Percentiles rank a stretch among this genome's conserved stretches.
phyloP scores from a whole-genome alignment of 495 filamentous ascomycete genomes.

The Clohesyomyces aquaticus region DNA sequence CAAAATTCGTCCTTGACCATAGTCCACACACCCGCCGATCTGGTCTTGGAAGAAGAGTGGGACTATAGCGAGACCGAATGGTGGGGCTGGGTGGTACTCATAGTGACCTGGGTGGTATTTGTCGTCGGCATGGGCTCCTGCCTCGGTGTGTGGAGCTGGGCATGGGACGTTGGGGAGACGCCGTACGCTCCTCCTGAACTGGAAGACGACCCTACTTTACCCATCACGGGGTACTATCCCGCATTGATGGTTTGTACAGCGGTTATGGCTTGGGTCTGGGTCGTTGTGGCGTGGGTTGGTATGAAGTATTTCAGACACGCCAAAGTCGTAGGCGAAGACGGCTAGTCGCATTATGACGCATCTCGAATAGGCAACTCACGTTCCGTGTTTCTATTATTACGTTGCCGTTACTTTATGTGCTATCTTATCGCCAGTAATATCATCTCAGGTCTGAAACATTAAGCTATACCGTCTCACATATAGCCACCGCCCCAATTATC shows the following conservation, averaged over 20 bases:
- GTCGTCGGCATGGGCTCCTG: constrained; percentile 95
- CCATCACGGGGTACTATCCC: constrained; percentile 96
- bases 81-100: constrained; percentile 93
- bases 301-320: constrained; percentile 99
- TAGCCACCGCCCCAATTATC: constrained; percentile 1
- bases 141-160: constrained; percentile 98
- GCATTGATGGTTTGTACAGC: constrained; percentile 88
- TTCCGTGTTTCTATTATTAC: constrained; percentile 29
- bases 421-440: constrained; percentile 26
- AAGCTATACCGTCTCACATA: constrained; percentile 24
- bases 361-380: constrained; percentile 20
- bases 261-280: constrained; percentile 99
- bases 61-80: constrained; percentile 92
- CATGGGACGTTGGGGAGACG: constrained; percentile 97
- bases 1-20: constrained; percentile 46
- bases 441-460: constrained; percentile 39
- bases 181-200: constrained; percentile 91
- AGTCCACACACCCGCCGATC: constrained; percentile 51
- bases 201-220: constrained; percentile 88
- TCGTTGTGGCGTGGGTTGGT: constrained; percentile 92
- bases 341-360: constrained; percentile 23
- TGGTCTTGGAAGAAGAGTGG: constrained; percentile 62
- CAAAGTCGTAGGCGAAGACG: constrained; percentile 63
- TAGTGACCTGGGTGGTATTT: constrained; percentile 91
- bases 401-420: constrained; percentile 21